Evolutionary conservation across 257 asterid species (phyloP).

Genomic region (Fraxinus anomala): DNA sequence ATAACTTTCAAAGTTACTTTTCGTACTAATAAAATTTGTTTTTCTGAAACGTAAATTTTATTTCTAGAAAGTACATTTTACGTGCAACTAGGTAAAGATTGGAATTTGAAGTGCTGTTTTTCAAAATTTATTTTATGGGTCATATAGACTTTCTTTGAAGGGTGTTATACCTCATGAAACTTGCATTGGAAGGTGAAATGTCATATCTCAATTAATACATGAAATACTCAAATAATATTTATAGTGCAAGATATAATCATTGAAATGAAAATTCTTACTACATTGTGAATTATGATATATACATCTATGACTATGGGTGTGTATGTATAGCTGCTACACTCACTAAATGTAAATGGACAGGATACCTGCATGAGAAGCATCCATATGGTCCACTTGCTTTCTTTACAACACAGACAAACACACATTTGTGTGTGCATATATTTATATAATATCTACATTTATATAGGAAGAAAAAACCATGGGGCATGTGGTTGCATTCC

Average conservation of each 20-base stretch:
- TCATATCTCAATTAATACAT: no score
- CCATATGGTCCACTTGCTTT: constrained; percentile 34
- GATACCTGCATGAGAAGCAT: constrained; percentile 25
- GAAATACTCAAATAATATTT: not conserved
- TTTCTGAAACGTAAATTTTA: no score
- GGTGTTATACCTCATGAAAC: no score
- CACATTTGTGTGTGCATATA: not conserved
- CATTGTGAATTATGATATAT: no score
- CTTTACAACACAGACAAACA: not conserved
- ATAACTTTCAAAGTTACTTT: no score
- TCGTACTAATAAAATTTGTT: no score
- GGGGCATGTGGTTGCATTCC: constrained; percentile 38
- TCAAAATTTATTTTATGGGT: no score
- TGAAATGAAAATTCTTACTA: not conserved
- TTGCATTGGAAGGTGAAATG: not conserved
- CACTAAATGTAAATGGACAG: constrained; percentile 10
- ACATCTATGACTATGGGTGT: not conserved
- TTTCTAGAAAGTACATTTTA: no score
- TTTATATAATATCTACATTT: not conserved
- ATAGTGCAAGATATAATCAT: not conserved
- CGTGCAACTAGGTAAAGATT: no score
- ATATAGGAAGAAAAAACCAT: constrained; percentile 14
- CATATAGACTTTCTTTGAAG: no score
- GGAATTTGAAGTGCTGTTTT: no score
- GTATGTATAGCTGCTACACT: constrained; percentile 4